Evolutionary conservation across 345 rosid genomes (phyloP).

Genomic region (Raphanus sativus): DNA sequence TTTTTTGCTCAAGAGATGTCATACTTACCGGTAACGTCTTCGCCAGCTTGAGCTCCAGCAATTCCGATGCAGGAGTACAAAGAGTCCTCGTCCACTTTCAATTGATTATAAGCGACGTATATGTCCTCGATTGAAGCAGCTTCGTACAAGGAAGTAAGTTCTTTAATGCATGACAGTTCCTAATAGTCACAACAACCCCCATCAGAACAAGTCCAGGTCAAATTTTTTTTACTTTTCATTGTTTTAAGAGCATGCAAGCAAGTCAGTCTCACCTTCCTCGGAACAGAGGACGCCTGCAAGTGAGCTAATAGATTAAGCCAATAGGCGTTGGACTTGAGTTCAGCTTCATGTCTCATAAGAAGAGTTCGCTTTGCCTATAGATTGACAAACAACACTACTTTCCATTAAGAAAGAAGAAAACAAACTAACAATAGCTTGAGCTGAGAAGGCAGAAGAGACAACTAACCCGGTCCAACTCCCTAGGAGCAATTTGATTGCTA

Average conservation of each 20-base stretch:
- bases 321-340: conserved; percentile 95
- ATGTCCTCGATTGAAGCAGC: conserved; percentile 87
- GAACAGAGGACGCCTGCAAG: conserved; percentile 92
- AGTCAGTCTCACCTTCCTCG: conserved; percentile 67
- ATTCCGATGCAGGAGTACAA: conserved; percentile 90
- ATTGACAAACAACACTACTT: conserved; percentile 10
- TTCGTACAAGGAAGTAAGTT: conserved; percentile 78
- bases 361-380: conserved; percentile 93
- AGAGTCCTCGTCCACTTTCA: conserved; percentile 78
- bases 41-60: conserved; percentile 90
- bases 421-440: neutral
- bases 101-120: conserved; percentile 80
- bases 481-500: conserved; percentile 71
- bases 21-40: conserved; percentile 51
- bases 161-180: conserved; percentile 93
- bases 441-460: conserved; percentile 2
- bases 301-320: conserved; percentile 98
- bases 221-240: neutral
- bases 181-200: conserved; percentile 34
- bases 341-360: conserved; percentile 99
- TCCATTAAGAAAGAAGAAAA: neutral
- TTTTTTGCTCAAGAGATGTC: neutral
- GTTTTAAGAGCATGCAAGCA: neutral
- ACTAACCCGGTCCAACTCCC: conserved; percentile 98
- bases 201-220: conserved; percentile 15